Base-by-base conservation (phyloP, 2,329 filamentous ascomycete genomes). In the Exophiala sp. region DNA sequence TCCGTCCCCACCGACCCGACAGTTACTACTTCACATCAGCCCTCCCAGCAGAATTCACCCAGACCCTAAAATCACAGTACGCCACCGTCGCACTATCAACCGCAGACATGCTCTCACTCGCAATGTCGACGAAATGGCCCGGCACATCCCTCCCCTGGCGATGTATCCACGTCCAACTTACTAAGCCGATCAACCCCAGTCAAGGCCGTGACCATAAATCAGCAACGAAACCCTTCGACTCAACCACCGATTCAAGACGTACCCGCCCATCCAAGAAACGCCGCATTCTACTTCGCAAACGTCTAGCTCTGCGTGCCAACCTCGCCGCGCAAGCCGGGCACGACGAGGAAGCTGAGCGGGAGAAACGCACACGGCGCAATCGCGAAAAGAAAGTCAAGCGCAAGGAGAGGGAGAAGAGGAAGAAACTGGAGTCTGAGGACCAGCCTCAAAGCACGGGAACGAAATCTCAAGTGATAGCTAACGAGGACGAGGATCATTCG, bases 331-430 rank as follows among this genome's bases (percentile, higher is more conserved):
- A 58, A 50, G 44, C 50, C n/a, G 53, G 53, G 33, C 53, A 36
- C n/a, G 49, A 52, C n/a, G 58, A 61, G 34, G 52, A 56, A 50
- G 48, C 47, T 12, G 60, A 62, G 50, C 36, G 45, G 9, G 57
- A 62, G 52, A 63, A 62, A 47, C 50, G 60, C 36, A 63, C 55
- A 33, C 46, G 53, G 10, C 49, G 60, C 6, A 62, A 62, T 36
- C 58, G 60, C 14, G 62, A 63, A 47, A 62, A 62, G 50, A 63
- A 62, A 44, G 56, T 62, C 20, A 62, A 62, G 46, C 58, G 59
- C 10, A 58, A 59, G 52, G 54, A 55, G 41, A 50, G 56, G 45
- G 60, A 57, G 39, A 57, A 56, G 49, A 32, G 39, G 40, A 60
- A 58, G 48, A 60, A 59, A 44, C 14, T 44, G 49, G 35, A 20